Percentiles rank a stretch among this genome's conserved stretches.
phyloP scores from a whole-genome alignment of 306 rosid species.

The Canavalia ensiformis region DNA sequence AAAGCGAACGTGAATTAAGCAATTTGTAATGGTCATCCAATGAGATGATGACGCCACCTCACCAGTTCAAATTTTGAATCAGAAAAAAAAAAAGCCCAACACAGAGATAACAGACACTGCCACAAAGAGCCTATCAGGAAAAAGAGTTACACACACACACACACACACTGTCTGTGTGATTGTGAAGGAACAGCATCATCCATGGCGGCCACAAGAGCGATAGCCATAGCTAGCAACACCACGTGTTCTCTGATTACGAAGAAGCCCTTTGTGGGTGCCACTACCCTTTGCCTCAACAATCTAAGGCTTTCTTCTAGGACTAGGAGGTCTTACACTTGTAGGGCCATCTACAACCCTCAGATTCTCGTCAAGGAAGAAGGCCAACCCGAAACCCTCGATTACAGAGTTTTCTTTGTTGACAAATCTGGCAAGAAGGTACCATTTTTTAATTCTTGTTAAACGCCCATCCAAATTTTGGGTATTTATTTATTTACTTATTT shows the following conservation, averaged over 20 bases:
- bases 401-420: constrained; percentile 77
- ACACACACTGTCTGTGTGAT: background rate
- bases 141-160: background rate
- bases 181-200: background rate
- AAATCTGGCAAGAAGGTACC: constrained; percentile 80
- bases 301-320: constrained; percentile 46
- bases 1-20: too few species aligned
- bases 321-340: constrained; percentile 67
- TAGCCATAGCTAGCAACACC: constrained; percentile 63
- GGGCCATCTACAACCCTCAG: constrained; percentile 80
- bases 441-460: background rate
- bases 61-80: too few species aligned
- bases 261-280: constrained; percentile 42
- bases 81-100: background rate
- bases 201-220: constrained; percentile 90
- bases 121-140: constrained; percentile 48
- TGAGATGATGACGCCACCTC: too few species aligned
- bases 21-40: too few species aligned
- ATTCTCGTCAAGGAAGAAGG: constrained; percentile 77
- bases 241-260: constrained; percentile 58
- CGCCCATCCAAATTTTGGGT: background rate
- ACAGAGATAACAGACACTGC: background rate
- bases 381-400: constrained; percentile 82
- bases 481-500: background rate
- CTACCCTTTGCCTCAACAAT: constrained; percentile 43